Evolutionary conservation across 768 basidiomycete genomes (phyloP), one percentile per base, ranked within the genome.

Genomic region (Hydnomerulius pinastri): DNA sequence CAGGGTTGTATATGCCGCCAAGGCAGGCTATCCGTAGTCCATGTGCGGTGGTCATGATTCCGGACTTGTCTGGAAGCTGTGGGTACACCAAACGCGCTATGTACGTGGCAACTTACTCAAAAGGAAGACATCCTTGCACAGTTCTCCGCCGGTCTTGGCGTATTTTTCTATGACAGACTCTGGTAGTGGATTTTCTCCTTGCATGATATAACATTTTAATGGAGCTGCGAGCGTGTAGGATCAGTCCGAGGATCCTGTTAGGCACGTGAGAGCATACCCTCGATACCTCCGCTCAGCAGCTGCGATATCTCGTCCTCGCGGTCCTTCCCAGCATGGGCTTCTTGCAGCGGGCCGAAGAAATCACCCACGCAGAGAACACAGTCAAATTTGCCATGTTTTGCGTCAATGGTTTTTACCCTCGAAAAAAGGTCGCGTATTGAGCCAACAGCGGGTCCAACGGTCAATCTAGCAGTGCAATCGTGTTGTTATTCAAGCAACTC

Each of bases 371-470:
- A 91, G 44, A 94, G 76, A 6, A 86, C 79, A 48, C 91, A 78
- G 62, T 92, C 89, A 64, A 98, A 98, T 65, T 90, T 90, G 54
- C 94, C 94, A 69, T 97, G 90, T 71, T 96, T 97, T 46, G 83
- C 77, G 72, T 98, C 85, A 57, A 97, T 91, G 24, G 82, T 71
- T 52, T 81, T 85, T 60, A 98, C 79, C 75, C 93, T 97, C 50
- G 80, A 67, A 61, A 92, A 86, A 24, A 95, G 75, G n/a, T 82
- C 78, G 27, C 76, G 70, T 62, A 97, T 82, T 1, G 82, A 80
- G 23, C 93, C 93, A 28, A 76, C 71, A 6, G 89, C 83, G 43
- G 93, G 83, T 13, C 94, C 94, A 37, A 95, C 84, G 5, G 90
- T 85, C 48, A 97, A 73, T 56, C 84, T 85, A 43, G 5, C 40